phyloP scores from a whole-genome alignment of 768 basidiomycete species.

The Exsudoporus frostii region DNA sequence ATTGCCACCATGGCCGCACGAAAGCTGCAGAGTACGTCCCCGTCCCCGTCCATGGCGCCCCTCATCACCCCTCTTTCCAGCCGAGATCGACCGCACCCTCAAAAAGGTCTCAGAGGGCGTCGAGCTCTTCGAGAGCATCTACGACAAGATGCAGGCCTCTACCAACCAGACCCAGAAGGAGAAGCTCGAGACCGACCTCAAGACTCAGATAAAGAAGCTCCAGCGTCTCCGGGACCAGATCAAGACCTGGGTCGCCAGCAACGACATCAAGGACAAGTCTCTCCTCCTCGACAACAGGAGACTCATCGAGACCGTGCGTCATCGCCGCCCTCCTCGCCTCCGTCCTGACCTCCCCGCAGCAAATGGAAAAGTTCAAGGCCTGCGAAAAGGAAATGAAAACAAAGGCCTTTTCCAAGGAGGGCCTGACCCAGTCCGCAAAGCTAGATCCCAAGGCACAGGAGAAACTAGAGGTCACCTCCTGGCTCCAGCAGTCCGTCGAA shows the following conservation, averaged over 20 bases:
- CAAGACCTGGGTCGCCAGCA: conserved; percentile 94
- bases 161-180: conserved; percentile 98
- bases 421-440: conserved; percentile 88
- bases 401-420: conserved; percentile 99
- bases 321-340: neutral
- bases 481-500: conserved; percentile 88
- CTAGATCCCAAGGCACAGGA: conserved; percentile 97
- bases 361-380: conserved; percentile 99
- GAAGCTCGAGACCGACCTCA: conserved; percentile 92
- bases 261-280: conserved; percentile 99
- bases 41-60: neutral
- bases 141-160: conserved; percentile 96
- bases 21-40: conserved; percentile 76
- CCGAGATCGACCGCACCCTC: conserved; percentile 97
- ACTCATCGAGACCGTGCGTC: conserved; percentile 92
- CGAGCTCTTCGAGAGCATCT: conserved; percentile 91
- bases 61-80: conserved; percentile 40
- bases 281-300: conserved; percentile 88
- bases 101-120: conserved; percentile 97
- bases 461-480: conserved; percentile 83
- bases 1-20: conserved; percentile 70
- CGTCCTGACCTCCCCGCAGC: conserved; percentile 48
- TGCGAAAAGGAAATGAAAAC: conserved; percentile 99
- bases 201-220: conserved; percentile 98
- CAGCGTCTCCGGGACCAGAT: conserved; percentile 84